Percentiles rank a stretch among this genome's conserved stretches.
Conservation (phyloP, 805 yeast genomes). For the Lachancea sp. region DNA sequence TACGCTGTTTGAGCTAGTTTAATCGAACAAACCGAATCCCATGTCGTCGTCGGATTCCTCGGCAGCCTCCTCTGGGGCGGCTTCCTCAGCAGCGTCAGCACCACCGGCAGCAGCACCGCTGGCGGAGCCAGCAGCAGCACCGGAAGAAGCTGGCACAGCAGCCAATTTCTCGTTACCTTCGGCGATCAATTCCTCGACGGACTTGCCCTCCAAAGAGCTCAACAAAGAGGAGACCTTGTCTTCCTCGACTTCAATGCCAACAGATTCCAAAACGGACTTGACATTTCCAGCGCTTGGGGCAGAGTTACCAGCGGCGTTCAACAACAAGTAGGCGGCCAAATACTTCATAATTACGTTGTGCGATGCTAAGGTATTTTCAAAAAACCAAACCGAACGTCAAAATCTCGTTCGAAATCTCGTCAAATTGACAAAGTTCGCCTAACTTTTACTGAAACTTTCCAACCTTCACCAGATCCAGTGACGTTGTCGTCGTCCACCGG, state of each 20-base stretch:
- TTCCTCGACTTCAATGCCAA: slow-evolving; percentile 93
- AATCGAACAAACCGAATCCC: slow-evolving; percentile 99
- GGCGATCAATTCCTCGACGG: slow-evolving; percentile 81
- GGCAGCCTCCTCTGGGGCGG: slow-evolving; percentile 61
- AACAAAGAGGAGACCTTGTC: slow-evolving; percentile 76
- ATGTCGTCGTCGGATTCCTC: slow-evolving; percentile 68
- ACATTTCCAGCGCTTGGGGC: slow-evolving; percentile 91
- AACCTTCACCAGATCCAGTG: not conserved
- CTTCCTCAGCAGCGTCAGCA: slow-evolving; percentile 68
- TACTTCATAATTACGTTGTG: slow-evolving; percentile 61
- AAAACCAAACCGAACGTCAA: no score
- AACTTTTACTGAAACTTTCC: not conserved
- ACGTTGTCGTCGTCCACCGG: no score
- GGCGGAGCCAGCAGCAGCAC: slow-evolving; percentile 78
- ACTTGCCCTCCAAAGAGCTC: slow-evolving; percentile 88
- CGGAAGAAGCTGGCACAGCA: slow-evolving; percentile 96
- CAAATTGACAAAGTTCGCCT: no score
- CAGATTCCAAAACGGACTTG: slow-evolving; percentile 82
- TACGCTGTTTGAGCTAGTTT: no score
- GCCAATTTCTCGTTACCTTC: slow-evolving; percentile 96
- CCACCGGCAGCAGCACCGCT: slow-evolving; percentile 67
- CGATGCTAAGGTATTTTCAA: not conserved
- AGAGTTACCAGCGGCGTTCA: slow-evolving; percentile 94
- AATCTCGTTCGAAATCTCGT: no score
- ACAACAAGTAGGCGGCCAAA: slow-evolving; percentile 98